Conservation (phyloP, 2,329 filamentous ascomycete genomes). For the Colletotrichum falcatum region DNA sequence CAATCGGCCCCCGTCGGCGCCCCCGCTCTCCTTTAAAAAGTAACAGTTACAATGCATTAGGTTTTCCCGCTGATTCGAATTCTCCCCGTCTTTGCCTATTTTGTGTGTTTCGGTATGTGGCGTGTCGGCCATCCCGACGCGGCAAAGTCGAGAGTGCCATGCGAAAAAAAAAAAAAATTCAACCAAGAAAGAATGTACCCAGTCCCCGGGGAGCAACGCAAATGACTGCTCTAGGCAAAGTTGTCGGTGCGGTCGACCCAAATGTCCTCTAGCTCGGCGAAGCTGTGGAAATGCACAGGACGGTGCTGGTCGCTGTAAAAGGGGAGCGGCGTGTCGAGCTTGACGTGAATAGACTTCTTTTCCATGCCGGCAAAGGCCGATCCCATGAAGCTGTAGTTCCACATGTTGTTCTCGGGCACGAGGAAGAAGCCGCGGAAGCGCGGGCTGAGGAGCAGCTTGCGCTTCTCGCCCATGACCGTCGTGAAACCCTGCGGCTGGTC, state of each 20-base stretch:
- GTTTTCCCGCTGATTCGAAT: constrained; percentile 9
- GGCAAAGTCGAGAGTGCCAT: background rate
- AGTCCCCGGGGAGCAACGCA: background rate
- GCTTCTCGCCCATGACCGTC: constrained; percentile 93
- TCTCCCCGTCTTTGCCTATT: background rate
- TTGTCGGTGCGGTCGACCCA: constrained; percentile 95
- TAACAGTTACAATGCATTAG: constrained; percentile 9
- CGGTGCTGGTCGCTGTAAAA: constrained; percentile 96
- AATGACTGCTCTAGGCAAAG: constrained; percentile 74
- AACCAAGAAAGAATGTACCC: too few relatives aligned
- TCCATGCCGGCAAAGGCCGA: constrained; percentile 87
- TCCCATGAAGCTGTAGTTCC: constrained; percentile 99
- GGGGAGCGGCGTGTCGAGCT: constrained; percentile 88
- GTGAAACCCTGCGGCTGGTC: constrained; percentile 96
- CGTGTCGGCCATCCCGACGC: background rate
- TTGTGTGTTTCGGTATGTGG: background rate
- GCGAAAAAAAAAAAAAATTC: background rate
- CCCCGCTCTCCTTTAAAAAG: background rate
- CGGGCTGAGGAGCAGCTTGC: constrained; percentile 91
- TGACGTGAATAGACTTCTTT: constrained; percentile 91
- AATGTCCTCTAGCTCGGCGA: constrained; percentile 95
- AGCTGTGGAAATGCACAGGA: constrained; percentile 95
- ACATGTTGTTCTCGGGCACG: constrained; percentile 87
- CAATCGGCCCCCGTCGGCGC: background rate
- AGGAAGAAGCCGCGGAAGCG: constrained; percentile 97